Evolutionary conservation across 768 basidiomycete genomes (phyloP).

Genomic region (Lentinula detonsa): DNA sequence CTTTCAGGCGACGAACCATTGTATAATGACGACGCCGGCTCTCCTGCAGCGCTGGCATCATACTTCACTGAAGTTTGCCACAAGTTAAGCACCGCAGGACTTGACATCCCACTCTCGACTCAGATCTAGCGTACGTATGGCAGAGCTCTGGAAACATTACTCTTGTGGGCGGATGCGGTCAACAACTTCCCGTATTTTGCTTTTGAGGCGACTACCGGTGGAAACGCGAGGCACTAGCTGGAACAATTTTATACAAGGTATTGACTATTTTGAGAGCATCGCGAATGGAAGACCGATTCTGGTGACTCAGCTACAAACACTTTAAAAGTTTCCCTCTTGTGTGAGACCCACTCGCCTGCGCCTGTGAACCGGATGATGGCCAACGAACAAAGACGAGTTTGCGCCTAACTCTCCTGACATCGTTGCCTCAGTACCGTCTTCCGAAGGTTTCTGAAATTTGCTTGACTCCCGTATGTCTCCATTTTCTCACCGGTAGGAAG

Average conservation of each 20-base stretch:
- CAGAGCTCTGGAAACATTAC: constrained; percentile 11
- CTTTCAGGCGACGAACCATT: constrained; percentile 12
- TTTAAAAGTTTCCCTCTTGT: not conserved
- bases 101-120: constrained; percentile 10
- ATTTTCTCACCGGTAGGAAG: no score
- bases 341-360: no score
- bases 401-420: constrained; percentile 11
- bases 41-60: constrained; percentile 9
- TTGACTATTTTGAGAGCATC: constrained; percentile 10
- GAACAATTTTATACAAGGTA: constrained; percentile 7
- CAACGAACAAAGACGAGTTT: constrained; percentile 13
- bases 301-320: constrained; percentile 8
- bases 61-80: constrained; percentile 10
- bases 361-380: not conserved
- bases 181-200: constrained; percentile 13
- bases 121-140: constrained; percentile 12
- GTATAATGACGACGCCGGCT: constrained; percentile 10
- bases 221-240: constrained; percentile 5
- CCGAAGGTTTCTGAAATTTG: constrained; percentile 9
- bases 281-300: constrained; percentile 10
- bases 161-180: not conserved
- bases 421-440: constrained; percentile 10
- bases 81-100: constrained; percentile 10
- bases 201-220: constrained; percentile 10
- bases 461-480: constrained; percentile 1